Percentiles rank a stretch among this genome's conserved stretches.
These are phyloP conservation scores for Nemania sp. DNA, from an alignment of 2,329 filamentous ascomycete genomes.

Conservation along the genomic window DNA sequence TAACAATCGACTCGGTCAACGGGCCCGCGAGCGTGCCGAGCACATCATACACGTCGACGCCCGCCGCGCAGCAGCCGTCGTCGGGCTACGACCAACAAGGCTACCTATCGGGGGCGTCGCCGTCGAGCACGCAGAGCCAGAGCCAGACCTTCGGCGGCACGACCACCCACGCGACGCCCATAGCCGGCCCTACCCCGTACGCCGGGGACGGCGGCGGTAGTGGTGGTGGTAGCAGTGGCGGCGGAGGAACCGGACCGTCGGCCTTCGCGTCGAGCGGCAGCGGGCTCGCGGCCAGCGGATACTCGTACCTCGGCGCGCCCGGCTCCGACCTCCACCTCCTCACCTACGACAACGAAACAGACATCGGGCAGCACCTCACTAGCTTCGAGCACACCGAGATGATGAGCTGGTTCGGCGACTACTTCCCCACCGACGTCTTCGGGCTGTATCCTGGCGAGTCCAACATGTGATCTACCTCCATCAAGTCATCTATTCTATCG, in stretches of 20 bases:
- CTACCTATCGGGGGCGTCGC: slow-evolving; percentile 45
- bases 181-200: slow-evolving; percentile 2
- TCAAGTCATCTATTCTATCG: no score
- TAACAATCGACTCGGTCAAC: slow-evolving; percentile 34
- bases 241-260: slow-evolving; percentile 33
- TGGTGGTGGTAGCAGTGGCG: not conserved
- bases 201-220: slow-evolving; percentile 29
- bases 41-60: slow-evolving; percentile 46
- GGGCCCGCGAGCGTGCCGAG: slow-evolving; percentile 30
- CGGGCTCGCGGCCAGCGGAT: slow-evolving; percentile 39
- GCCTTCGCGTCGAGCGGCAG: slow-evolving; percentile 40
- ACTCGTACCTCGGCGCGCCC: slow-evolving; percentile 38
- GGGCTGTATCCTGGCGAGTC: slow-evolving; percentile 38
- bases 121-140: slow-evolving; percentile 48
- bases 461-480: slow-evolving; percentile 25
- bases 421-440: slow-evolving; percentile 40
- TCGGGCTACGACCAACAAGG: slow-evolving; percentile 50
- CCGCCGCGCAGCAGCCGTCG: slow-evolving; percentile 48
- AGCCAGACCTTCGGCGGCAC: slow-evolving; percentile 35
- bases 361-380: slow-evolving; percentile 41
- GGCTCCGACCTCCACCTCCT: slow-evolving; percentile 39
- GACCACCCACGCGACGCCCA: not conserved
- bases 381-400: slow-evolving; percentile 43
- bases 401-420: slow-evolving; percentile 44
- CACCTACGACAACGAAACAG: slow-evolving; percentile 43